Evolutionary conservation across 495 filamentous ascomycete species (phyloP), one percentile per base, ranked within the genome.

Genomic region (Talaromyces trachyspermus): DNA sequence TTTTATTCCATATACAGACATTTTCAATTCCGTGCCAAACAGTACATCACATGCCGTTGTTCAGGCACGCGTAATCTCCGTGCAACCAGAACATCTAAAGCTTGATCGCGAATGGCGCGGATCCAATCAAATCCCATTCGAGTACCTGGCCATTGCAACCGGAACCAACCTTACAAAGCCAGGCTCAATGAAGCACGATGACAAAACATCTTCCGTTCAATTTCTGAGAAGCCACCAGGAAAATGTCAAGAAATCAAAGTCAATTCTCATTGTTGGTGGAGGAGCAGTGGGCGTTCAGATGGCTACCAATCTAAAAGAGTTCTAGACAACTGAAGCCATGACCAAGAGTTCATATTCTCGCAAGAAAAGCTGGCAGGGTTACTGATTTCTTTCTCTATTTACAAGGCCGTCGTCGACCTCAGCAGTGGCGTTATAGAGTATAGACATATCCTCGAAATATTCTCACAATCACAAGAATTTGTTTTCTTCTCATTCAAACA

Each of bases 281-380:
- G 80, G 80, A 1, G 76, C 80, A 4, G 78, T 80, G 0, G 80
- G 80, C 1, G 71, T 83, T 0, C 74, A 84, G 59, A 60, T 81
- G 56, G 78, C 78, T 0, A 69, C 72, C 4, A 80, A 84, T 53
- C 62, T 80, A 32, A 82, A 81, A 61, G 70, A 68, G 15, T 62
- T 64, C 18, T 80, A 77, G n/a, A n/a, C n/a, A n/a, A n/a, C n/a
- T n/a, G n/a, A n/a, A n/a, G n/a, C n/a, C n/a, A n/a, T n/a, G n/a
- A n/a, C n/a, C n/a, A n/a, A n/a, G n/a, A n/a, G n/a, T n/a, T n/a
- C n/a, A n/a, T n/a, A n/a, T n/a, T n/a, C n/a, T n/a, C n/a, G n/a
- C n/a, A n/a, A n/a, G n/a, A n/a, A n/a, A n/a, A n/a, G n/a, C n/a
- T n/a, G n/a, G n/a, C n/a, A n/a, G n/a, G n/a, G n/a, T n/a, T n/a